These are phyloP conservation scores for Pseudozyma pruni DNA, from an alignment of 1,284 basidiomycete genomes.

Conservation along the genomic window DNA sequence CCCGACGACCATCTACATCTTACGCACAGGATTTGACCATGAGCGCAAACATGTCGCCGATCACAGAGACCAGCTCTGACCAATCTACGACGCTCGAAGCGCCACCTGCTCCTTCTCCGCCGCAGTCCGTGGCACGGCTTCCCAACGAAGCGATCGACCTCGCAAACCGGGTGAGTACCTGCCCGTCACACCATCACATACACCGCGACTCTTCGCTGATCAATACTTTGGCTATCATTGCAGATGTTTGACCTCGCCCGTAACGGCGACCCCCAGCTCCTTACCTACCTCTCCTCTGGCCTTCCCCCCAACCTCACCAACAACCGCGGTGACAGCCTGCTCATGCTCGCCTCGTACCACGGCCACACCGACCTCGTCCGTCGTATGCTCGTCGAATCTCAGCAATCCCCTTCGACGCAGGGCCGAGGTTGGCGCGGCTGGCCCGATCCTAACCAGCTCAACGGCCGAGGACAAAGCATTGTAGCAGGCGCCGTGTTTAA, in stretches of 20 bases:
- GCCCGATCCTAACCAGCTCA: conserved; percentile 71
- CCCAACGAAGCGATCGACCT: conserved; percentile 40
- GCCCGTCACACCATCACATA: background rate
- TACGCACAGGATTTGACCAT: background rate
- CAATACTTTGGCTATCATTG: too few species aligned
- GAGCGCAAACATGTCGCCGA: conserved; percentile 21
- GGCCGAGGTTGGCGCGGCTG: conserved; percentile 16
- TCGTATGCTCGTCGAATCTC: conserved; percentile 70
- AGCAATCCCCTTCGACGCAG: background rate
- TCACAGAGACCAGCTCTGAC: too few species aligned
- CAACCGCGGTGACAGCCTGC: conserved; percentile 69
- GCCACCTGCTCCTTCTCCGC: background rate
- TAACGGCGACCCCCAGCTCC: conserved; percentile 71
- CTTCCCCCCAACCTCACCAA: conserved; percentile 83
- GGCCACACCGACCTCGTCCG: conserved; percentile 75
- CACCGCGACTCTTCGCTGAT: too few species aligned
- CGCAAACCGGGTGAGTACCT: conserved; percentile 26
- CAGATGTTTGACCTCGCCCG: conserved; percentile 81
- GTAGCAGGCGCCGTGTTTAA: conserved; percentile 87
- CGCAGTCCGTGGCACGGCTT: conserved; percentile 24
- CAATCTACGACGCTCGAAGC: too few species aligned
- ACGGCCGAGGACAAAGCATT: conserved; percentile 81
- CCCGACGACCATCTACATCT: background rate
- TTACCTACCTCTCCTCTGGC: conserved; percentile 76
- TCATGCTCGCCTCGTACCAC: conserved; percentile 85